These are phyloP conservation scores for Akanthomyces uredinophilus DNA, from an alignment of 2,329 filamentous ascomycete species.

Conservation along the genomic window DNA sequence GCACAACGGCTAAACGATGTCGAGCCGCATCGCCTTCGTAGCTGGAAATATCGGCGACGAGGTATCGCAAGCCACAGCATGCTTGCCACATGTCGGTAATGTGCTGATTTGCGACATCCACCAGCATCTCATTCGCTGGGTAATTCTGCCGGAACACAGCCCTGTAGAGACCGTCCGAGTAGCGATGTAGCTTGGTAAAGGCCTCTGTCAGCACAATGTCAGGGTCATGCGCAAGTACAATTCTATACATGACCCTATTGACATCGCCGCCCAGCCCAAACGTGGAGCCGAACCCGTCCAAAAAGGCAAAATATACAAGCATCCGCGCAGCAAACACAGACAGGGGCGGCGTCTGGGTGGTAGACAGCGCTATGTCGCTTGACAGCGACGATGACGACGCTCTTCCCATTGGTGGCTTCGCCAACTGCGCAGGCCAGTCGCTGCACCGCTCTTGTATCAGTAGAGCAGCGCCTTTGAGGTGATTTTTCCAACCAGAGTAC, in stretches of 20 bases:
- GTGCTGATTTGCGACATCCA: constrained; percentile 31
- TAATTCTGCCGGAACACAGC: constrained; percentile 30
- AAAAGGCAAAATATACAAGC: constrained; percentile 29
- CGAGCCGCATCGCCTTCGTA: constrained; percentile 21
- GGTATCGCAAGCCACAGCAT: constrained; percentile 26
- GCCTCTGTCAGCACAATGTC: constrained; percentile 17
- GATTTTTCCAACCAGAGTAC: constrained; percentile 27
- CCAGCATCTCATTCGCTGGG: constrained; percentile 29
- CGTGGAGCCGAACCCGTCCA: constrained; percentile 28
- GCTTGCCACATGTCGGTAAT: constrained; percentile 28
- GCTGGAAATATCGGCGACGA: constrained; percentile 27
- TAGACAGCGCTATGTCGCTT: constrained; percentile 3
- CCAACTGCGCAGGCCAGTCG: constrained; percentile 13
- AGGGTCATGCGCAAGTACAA: constrained; percentile 4
- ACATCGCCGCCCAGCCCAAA: constrained; percentile 31
- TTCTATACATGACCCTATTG: constrained; percentile 23
- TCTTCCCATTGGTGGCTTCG: not conserved
- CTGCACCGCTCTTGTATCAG: constrained; percentile 26
- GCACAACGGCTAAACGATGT: constrained; percentile 18
- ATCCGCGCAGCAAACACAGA: constrained; percentile 31
- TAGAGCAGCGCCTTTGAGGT: constrained; percentile 28
- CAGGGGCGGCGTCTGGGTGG: constrained; percentile 15
- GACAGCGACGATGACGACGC: not conserved
- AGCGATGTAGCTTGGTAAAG: constrained; percentile 29
- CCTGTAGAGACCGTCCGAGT: constrained; percentile 30